Evolutionary conservation across 768 basidiomycete genomes (phyloP).

Genomic region (Mycena haematopus): DNA sequence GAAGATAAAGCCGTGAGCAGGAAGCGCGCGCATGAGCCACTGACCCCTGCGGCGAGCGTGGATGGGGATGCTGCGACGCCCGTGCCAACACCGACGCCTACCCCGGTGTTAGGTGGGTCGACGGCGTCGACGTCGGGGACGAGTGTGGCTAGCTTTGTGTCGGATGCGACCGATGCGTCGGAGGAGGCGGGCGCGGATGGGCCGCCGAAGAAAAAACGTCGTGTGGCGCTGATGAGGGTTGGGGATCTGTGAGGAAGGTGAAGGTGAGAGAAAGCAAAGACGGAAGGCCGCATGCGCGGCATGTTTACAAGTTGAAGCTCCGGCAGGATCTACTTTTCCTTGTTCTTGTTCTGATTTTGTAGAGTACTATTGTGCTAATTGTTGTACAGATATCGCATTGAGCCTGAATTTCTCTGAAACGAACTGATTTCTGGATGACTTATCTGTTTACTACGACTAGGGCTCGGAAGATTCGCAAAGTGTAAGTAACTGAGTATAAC

Average conservation of each 20-base stretch:
- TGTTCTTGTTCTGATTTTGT: conserved; percentile 5
- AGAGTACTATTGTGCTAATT: conserved; percentile 7
- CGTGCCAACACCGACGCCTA: conserved; percentile 10
- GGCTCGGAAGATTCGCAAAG: too few species aligned
- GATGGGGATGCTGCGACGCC: conserved; percentile 44
- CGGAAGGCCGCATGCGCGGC: too few species aligned
- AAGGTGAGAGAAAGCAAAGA: neutral
- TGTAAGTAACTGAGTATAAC: too few species aligned
- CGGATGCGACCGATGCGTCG: conserved; percentile 22
- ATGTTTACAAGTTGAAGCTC: neutral
- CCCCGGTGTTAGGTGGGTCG: conserved; percentile 22
- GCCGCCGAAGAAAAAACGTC: conserved; percentile 86
- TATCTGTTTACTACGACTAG: too few species aligned
- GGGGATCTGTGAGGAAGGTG: conserved; percentile 52
- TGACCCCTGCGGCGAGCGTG: conserved; percentile 56
- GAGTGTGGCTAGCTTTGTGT: conserved; percentile 11
- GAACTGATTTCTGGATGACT: neutral
- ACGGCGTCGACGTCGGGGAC: conserved; percentile 34
- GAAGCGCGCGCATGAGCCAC: conserved; percentile 51
- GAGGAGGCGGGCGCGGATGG: conserved; percentile 42
- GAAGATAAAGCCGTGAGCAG: conserved; percentile 6
- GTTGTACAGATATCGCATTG: neutral
- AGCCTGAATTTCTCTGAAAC: neutral
- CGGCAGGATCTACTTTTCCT: neutral
- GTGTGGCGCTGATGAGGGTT: conserved; percentile 76